Evolutionary conservation across 2,329 filamentous ascomycete species (phyloP), one percentile per base, ranked within the genome.

Genomic region (Penicillium sp.): DNA sequence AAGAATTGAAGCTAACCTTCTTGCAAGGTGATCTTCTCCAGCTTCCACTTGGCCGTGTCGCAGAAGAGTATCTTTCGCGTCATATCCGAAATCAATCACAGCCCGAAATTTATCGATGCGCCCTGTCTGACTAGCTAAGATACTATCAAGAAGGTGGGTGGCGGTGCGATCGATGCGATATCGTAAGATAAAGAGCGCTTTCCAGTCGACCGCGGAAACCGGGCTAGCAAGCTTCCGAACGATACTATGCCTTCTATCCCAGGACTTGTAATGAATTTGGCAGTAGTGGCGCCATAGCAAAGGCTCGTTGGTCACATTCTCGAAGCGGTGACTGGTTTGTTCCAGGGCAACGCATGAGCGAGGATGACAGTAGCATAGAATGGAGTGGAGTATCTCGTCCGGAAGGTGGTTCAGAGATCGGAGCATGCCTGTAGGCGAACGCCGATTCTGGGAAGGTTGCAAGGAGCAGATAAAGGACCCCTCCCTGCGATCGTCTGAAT

Each of bases 271-370:
- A 51, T 79, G 76, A 33, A 73, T 73, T 49, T 75, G 72, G 71
- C 94, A 97, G 68, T 93, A 84, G 63, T 82, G 74, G 57, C 85
- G 85, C 93, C 94, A 97, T 48, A 96, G 78, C 24, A 92, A 75
- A 7, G 86, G 84, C 53, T 90, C 87, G 61, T 85, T 84, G 36
- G 85, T 81, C 51, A 95, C 76, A 44, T 78, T 76, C 62, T 84
- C 76, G 62, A 93, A 81, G 53, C 84, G 83, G 60, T 77, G 83
- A 21, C 83, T 89, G 10, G 87, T 78, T 24, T 77, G 60, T 80
- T 86, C 65, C 72, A 83, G 67, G 74, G 77, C 72, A 41, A 81
- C 69, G 29, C 82, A 74, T 36, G 76, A 76, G 42, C 62, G 62
- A 8, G 82, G 79, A 45, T 79, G 74, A 46, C 84, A 76, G 66